Percentiles rank a stretch among this genome's conserved stretches.
Evolutionary conservation across 495 filamentous ascomycete genomes (phyloP).

Genomic region (Hyphodiscus hymeniophilus): DNA sequence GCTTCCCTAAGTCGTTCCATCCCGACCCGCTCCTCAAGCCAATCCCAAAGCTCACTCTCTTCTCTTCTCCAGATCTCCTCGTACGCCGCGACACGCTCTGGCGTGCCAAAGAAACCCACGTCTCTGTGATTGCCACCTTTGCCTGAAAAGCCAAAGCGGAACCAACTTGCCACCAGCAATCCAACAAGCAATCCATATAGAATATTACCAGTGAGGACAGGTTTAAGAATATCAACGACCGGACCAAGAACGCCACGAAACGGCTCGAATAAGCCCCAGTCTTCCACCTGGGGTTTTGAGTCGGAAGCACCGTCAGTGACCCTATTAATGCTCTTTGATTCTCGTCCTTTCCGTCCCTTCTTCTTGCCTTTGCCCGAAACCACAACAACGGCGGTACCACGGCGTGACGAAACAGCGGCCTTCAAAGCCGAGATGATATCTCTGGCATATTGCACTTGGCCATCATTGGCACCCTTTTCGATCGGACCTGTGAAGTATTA

Average conservation of each 20-base stretch:
- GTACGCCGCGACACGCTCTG: constrained; percentile 74
- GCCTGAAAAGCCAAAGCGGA: constrained; percentile 35
- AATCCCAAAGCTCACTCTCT: constrained; percentile 89
- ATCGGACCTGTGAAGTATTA: constrained; percentile 57
- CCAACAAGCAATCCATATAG: constrained; percentile 50
- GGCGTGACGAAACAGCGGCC: constrained; percentile 57
- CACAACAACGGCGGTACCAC: constrained; percentile 32
- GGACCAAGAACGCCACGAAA: constrained; percentile 62
- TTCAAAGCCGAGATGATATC: constrained; percentile 69
- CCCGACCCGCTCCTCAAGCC: constrained; percentile 84
- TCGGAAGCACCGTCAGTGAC: constrained; percentile 31
- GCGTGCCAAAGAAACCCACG: constrained; percentile 29
- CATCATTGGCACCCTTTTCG: constrained; percentile 90
- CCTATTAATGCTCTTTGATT: constrained; percentile 29
- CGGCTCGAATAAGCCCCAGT: constrained; percentile 80
- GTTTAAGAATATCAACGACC: constrained; percentile 57
- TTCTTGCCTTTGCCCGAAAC: constrained; percentile 43
- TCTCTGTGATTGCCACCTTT: constrained; percentile 26
- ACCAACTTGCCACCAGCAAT: constrained; percentile 48
- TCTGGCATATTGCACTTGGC: constrained; percentile 72
- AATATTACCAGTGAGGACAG: constrained; percentile 65
- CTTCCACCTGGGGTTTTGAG: constrained; percentile 33
- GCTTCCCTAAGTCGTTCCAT: constrained; percentile 53
- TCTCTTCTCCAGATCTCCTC: constrained; percentile 89
- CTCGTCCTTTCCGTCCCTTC: constrained; percentile 41